Conservation (phyloP, 768 basidiomycete species). For the Albatrellus ellisii region DNA sequence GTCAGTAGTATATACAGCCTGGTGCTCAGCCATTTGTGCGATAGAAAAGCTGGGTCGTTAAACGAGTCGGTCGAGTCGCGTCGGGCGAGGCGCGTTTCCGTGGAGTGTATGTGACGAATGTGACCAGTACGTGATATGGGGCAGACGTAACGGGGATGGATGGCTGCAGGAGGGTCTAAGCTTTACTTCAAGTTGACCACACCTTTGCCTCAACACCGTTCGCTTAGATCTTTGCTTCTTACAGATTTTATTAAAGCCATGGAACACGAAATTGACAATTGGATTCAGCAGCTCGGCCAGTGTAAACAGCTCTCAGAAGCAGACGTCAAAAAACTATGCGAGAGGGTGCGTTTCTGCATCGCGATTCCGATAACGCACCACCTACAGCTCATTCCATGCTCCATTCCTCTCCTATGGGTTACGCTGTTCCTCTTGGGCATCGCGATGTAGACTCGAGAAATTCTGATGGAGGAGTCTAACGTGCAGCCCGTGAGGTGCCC, state of each 20-base stretch:
- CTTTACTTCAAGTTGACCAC: too few species aligned
- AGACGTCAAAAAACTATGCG: conserved; percentile 96
- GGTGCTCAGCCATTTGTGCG: conserved; percentile 26
- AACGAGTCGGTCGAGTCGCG: background rate
- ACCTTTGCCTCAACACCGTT: background rate
- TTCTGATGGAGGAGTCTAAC: conserved; percentile 98
- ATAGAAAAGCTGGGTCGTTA: background rate
- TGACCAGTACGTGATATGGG: conserved; percentile 7
- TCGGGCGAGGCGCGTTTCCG: background rate
- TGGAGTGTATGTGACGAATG: background rate
- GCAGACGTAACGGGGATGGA: background rate
- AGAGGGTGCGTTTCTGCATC: conserved; percentile 65
- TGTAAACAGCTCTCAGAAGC: conserved; percentile 94
- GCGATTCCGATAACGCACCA: conserved; percentile 19
- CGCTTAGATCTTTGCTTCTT: conserved; percentile 10
- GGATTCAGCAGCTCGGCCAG: conserved; percentile 93
- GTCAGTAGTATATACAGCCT: conserved; percentile 79
- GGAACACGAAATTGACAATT: conserved; percentile 79
- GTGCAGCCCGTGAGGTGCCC: conserved; percentile 98
- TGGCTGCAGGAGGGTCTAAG: background rate
- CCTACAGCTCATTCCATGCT: conserved; percentile 12
- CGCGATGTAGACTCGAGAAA: conserved; percentile 75
- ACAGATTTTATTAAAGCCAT: too few species aligned
- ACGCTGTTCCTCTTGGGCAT: background rate
- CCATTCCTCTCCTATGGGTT: conserved; percentile 3